Evolutionary conservation across 108 stramenopile species (phyloP).

Genomic region (Schizochytrium sp.): DNA sequence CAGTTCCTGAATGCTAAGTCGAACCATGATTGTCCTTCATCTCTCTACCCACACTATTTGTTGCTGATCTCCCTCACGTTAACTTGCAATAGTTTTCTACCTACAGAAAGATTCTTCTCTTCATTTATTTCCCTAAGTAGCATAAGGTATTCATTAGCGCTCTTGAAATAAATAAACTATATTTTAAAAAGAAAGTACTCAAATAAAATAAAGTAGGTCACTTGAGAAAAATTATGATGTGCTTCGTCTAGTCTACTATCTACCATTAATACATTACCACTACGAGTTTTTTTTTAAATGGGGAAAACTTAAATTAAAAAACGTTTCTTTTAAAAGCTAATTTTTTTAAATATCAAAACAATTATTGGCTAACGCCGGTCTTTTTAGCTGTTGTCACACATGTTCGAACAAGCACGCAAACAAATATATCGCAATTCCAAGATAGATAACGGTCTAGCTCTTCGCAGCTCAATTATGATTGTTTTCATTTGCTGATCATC

Average conservation of each 20-base stretch:
- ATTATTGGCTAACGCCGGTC: conserved; percentile 10
- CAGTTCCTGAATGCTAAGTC: no score
- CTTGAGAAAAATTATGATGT: conserved; percentile 29
- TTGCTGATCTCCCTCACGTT: no score
- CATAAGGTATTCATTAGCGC: conserved; percentile 28
- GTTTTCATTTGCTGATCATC: background rate
- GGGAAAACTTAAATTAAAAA: conserved; percentile 30
- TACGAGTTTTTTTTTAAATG: conserved; percentile 29
- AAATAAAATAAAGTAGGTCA: conserved; percentile 30
- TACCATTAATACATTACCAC: conserved; percentile 29
- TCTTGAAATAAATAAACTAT: conserved; percentile 30
- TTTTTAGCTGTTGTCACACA: conserved; percentile 29
- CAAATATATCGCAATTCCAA: conserved; percentile 29
- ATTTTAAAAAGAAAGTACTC: conserved; percentile 30
- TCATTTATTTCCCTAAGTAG: conserved; percentile 29
- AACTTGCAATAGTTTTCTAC: no score
- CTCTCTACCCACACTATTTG: no score
- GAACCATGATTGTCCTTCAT: no score
- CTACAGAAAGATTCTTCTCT: background rate
- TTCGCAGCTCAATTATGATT: conserved; percentile 29
- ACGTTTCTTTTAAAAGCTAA: conserved; percentile 29
- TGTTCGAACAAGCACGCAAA: conserved; percentile 28
- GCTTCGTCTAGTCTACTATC: conserved; percentile 28
- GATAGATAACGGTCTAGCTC: conserved; percentile 28
- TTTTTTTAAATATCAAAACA: background rate